These are phyloP conservation scores for Dorcoceras hygrometricum DNA, from an alignment of 257 asterid species.

Conservation along the genomic window DNA sequence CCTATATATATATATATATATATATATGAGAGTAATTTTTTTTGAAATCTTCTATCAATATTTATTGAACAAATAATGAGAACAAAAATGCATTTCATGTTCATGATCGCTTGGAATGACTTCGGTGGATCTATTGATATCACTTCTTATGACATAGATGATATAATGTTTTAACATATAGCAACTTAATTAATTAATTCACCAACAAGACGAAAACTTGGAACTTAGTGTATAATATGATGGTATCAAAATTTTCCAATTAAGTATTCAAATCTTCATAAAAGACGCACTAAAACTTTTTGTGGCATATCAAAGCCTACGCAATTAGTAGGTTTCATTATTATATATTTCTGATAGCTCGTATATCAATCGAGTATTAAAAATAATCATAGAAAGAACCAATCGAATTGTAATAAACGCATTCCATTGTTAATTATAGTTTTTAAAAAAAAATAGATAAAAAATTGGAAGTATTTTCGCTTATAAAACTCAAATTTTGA, in stretches of 20 bases:
- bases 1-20: not conserved
- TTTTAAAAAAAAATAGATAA: too few species aligned
- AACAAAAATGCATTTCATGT: too few species aligned
- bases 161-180: not conserved
- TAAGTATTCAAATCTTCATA: constrained; percentile 11
- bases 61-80: constrained; percentile 20
- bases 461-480: too few species aligned
- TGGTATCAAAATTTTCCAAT: constrained; percentile 1
- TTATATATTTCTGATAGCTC: not conserved
- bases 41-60: not conserved
- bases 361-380: too few species aligned
- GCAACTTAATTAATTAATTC: not conserved
- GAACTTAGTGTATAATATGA: not conserved
- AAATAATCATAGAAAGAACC: too few species aligned
- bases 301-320: constrained; percentile 20
- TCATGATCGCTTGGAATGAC: not conserved
- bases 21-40: not conserved
- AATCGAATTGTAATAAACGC: too few species aligned
- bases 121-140: constrained; percentile 7
- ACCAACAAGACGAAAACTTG: not conserved
- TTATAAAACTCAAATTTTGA: not conserved
- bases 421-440: too few species aligned
- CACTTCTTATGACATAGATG: not conserved
- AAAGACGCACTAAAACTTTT: constrained; percentile 23
- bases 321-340: not conserved